Base-by-base conservation (phyloP, 2,329 filamentous ascomycete genomes). In the Cladosporium sp. region DNA sequence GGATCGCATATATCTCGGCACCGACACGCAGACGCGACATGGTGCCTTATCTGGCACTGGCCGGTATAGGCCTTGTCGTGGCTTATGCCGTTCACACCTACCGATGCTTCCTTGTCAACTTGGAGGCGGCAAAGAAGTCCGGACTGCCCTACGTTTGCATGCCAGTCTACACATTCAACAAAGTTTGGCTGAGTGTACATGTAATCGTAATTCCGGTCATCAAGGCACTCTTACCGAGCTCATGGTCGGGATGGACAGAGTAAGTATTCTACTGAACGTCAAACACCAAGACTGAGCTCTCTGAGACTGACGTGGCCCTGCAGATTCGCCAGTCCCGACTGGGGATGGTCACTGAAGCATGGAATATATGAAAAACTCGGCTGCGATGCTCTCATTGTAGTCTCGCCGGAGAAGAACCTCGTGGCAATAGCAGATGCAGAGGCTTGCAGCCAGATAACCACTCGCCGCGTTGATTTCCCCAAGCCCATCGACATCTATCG, bases 381-480 rank as follows among this genome's bases (percentile, higher is more conserved):
- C 38, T 65, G 62, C 50, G 84, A 89, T 57, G 73, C 78, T 11
- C 84, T 88, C 58, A 57, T 89, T 7, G 59, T 82, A n/a, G 83
- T 84, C 7, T 76, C 80, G 0, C 82, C 85, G 0, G 70, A 71
- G 7, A 65, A 63, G 29, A 70, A 82, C 13, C 62, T 75, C 15
- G 57, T 86, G 30, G 78, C 76, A 56, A 80, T 80, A 4, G 77
- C 79, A 36, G 81, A 84, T 64, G 78, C 86, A 13, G 82, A 84
- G 52, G 79, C 77, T 15, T 80, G 87, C 49, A 75, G 75, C 50
- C 82, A 87, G 62, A 78, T 92, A 47, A 80, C 81, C 1, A 72
- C 76, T 3, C 74, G 83, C 40, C 77, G 85, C 38, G 85, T 86
- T 58, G 78, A 83, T 53, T 91, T 91, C 60, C 84, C 83, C 38